Base-by-base conservation (phyloP, 2,329 filamentous ascomycete species). In the Curvularia lunata region DNA sequence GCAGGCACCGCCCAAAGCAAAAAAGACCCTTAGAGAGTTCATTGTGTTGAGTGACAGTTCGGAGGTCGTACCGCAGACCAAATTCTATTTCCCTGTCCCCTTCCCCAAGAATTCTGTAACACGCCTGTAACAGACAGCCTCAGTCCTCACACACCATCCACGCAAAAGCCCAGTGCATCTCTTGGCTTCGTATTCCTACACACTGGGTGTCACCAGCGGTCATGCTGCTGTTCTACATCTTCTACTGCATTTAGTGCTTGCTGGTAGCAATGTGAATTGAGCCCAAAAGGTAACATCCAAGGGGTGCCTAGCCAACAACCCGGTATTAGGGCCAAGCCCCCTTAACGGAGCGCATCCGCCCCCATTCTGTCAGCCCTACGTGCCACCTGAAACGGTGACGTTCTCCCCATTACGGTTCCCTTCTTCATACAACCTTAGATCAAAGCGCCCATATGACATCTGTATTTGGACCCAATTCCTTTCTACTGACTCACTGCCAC, bases 51-150 rank as follows among this genome's bases (percentile, higher is more conserved):
- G 18, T 52, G 42, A 56, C 40, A 34, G 43, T n/a, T 54, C 28
- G 43, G 12, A 40, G 40, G 51, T 25, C 41, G 25, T 38, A 53
- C 56, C 37, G 48, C 41, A 18, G 40, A 23, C 28, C 47, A 46
- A 55, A 32, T 40, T 56, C 60, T 59, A 32, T 28, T 25, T 27
- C 28, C 5, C 49, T 54, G 21, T 38, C 30, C 54, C 58, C 58
- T 47, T 55, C 34, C 37, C 41, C 9, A 8, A 19, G 9, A 9
- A 37, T 51, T 52, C 64, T 64, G 63, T 64, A 64, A 69, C 66
- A 54, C 54, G 42, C 32, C 51, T 65, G 66, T 65, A 67, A 69
- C 66, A 32, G 46, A 46, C 16, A 47, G 48, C 40, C 40, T 28
- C 10, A 38, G 21, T 45, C 34, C 23, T 48, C 21, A 27, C 37